Conservation (phyloP, 2,329 filamentous ascomycete species). For the Lizonia empirigonia region DNA sequence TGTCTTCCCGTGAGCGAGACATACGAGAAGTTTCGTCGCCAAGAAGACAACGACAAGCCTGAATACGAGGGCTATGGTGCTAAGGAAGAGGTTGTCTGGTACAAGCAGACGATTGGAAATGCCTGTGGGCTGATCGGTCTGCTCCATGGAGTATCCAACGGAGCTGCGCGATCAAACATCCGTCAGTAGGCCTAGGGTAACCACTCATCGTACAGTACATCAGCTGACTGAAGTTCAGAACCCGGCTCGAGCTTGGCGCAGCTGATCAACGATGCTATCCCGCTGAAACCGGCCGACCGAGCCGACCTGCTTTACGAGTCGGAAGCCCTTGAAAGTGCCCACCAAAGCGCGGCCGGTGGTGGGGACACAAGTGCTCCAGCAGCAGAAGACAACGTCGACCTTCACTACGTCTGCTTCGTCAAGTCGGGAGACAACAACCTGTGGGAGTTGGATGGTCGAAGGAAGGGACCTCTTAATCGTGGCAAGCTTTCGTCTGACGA, state of each 20-base stretch:
- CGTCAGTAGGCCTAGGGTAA: slow-evolving; percentile 25
- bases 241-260: slow-evolving; percentile 64
- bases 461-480: slow-evolving; percentile 74
- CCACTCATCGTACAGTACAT: neutral
- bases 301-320: slow-evolving; percentile 79
- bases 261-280: slow-evolving; percentile 72
- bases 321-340: slow-evolving; percentile 74
- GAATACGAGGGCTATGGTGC: slow-evolving; percentile 73
- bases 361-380: slow-evolving; percentile 81
- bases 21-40: slow-evolving; percentile 76
- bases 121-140: slow-evolving; percentile 92
- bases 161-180: slow-evolving; percentile 61
- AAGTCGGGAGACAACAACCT: slow-evolving; percentile 71
- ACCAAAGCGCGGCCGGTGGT: slow-evolving; percentile 74
- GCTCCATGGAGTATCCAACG: slow-evolving; percentile 83
- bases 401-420: slow-evolving; percentile 96
- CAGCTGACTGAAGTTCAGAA: slow-evolving; percentile 37
- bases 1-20: slow-evolving; percentile 80
- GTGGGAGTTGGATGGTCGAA: slow-evolving; percentile 80
- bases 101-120: slow-evolving; percentile 93
- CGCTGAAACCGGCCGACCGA: slow-evolving; percentile 68
- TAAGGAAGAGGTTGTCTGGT: slow-evolving; percentile 84
- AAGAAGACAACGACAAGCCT: slow-evolving; percentile 69
- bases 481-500: slow-evolving; percentile 51
- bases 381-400: slow-evolving; percentile 81